A percentile compares a stretch with the other conserved stretches of the same genome.
These are phyloP conservation scores for Echinosophora koreensis DNA, from an alignment of 306 rosid species.

Conservation along the genomic window DNA sequence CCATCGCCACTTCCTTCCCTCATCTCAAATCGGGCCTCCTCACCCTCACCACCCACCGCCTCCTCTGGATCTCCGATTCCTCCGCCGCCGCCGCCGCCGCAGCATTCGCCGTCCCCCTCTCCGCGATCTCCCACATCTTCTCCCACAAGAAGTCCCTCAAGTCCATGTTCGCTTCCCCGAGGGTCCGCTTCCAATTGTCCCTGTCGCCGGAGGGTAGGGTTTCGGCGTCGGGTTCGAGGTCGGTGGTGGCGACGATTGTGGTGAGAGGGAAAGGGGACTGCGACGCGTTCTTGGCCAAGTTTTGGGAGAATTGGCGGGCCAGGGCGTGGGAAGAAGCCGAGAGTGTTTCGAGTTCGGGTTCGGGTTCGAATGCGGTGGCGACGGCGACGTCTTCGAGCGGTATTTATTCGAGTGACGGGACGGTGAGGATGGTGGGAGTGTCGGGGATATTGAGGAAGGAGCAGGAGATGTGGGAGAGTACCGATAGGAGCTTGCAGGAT, in stretches of 20 bases:
- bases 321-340: constrained; percentile 80
- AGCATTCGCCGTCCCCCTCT: constrained; percentile 64
- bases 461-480: constrained; percentile 98
- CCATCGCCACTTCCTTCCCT: constrained; percentile 56
- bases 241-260: constrained; percentile 70
- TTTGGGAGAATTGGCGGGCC: constrained; percentile 86
- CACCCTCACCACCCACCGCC: constrained; percentile 89
- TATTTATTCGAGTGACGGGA: constrained; percentile 78
- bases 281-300: constrained; percentile 73
- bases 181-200: constrained; percentile 86
- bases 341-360: constrained; percentile 44
- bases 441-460: constrained; percentile 96
- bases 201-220: constrained; percentile 58
- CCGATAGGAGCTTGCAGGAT: constrained; percentile 94
- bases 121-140: constrained; percentile 67
- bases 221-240: constrained; percentile 43
- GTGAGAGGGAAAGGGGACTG: constrained; percentile 86
- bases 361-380: constrained; percentile 38
- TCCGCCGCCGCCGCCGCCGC: background rate
- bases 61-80: constrained; percentile 73
- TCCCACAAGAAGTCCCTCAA: constrained; percentile 77
- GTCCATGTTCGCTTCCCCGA: constrained; percentile 80
- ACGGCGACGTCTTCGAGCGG: constrained; percentile 50
- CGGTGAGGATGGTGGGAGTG: constrained; percentile 94
- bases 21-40: constrained; percentile 84